Evolutionary conservation across 1,139 yeast genomes (phyloP), one percentile per base, ranked within the genome.

Genomic region (Magnusiomyces sp.): DNA sequence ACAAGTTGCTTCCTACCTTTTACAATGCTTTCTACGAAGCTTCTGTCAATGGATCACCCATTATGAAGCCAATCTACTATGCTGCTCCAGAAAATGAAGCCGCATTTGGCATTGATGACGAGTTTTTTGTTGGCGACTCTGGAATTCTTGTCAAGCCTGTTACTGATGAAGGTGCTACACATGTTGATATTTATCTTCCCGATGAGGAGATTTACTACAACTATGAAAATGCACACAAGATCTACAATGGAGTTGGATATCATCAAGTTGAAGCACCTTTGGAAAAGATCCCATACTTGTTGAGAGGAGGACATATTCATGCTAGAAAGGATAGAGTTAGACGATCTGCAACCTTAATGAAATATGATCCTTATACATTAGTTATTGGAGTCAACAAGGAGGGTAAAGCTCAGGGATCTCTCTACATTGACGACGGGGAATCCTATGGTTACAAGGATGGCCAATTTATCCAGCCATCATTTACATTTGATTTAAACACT

Each of bases 371-470:
- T 2, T 87, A 81, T 63, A 85, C 95, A 0, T 60, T 92, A 46
- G 73, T 83, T 2, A 69, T 92, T 42, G 88, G 87, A 0, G 71
- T 83, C 17, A 74, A 74, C 57, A 58, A 63, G 2, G 59, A 68
- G 1, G 80, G 80, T 1, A 55, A 62, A 1, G 90, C 94, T 0
- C 60, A 64, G 0, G 83, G 84, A 1, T 52, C 59, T 14, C 63
- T 92, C 33, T 92, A 90, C 62, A 68, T 83, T 45, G 98, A 90
- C 65, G 95, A 87, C 65, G 95, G 95, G 13, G 85, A 81, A 59
- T 74, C 92, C 0, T 87, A 76, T 59, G 75, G 70, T 27, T 81
- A 83, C 63, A 60, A 68, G 51, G 53, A 68, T 0, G 83, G 81
- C 2, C 75, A 75, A 14, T 83, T 57, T 58, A 48, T 79, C 5